Conservation (phyloP, 2,329 filamentous ascomycete species). For the Colletotrichum sp. region DNA sequence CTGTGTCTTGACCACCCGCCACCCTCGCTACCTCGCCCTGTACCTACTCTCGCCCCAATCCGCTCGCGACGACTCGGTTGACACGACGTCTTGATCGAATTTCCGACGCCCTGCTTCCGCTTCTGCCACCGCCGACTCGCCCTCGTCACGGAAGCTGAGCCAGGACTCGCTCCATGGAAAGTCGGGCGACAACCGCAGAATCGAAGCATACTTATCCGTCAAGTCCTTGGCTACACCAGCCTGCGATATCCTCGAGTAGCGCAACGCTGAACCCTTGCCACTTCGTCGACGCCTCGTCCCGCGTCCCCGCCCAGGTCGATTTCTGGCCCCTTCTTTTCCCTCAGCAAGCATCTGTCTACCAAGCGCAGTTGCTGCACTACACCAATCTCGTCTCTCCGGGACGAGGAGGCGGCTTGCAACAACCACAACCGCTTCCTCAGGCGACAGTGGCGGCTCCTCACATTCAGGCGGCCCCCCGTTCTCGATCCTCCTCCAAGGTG, state of each 20-base stretch:
- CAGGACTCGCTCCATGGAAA: conserved; percentile 52
- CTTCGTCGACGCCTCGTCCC: conserved; percentile 15
- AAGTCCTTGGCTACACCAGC: conserved; percentile 42
- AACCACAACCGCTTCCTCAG: conserved; percentile 52
- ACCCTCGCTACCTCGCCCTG: not conserved
- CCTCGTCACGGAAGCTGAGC: conserved; percentile 25
- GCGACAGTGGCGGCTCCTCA: conserved; percentile 57
- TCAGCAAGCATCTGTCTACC: conserved; percentile 63
- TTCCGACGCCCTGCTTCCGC: conserved; percentile 6
- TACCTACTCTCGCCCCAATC: not conserved
- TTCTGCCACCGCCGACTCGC: conserved; percentile 1
- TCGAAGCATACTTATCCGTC: conserved; percentile 51
- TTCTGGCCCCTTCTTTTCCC: conserved; percentile 63
- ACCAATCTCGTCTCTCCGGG: conserved; percentile 68
- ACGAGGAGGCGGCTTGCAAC: conserved; percentile 60
- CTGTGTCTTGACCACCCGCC: not conserved
- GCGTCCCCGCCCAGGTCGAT: conserved; percentile 49
- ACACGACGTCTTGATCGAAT: conserved; percentile 2
- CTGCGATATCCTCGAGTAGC: conserved; percentile 21
- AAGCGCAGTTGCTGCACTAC: conserved; percentile 68
- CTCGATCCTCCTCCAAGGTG: conserved; percentile 65
- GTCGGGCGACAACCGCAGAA: conserved; percentile 54
- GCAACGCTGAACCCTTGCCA: conserved; percentile 29
- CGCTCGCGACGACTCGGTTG: not conserved
- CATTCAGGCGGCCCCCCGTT: conserved; percentile 60